Evolutionary conservation across 495 filamentous ascomycete genomes (phyloP), one percentile per base, ranked within the genome.

Genomic region (Daldinia bambusicola): DNA sequence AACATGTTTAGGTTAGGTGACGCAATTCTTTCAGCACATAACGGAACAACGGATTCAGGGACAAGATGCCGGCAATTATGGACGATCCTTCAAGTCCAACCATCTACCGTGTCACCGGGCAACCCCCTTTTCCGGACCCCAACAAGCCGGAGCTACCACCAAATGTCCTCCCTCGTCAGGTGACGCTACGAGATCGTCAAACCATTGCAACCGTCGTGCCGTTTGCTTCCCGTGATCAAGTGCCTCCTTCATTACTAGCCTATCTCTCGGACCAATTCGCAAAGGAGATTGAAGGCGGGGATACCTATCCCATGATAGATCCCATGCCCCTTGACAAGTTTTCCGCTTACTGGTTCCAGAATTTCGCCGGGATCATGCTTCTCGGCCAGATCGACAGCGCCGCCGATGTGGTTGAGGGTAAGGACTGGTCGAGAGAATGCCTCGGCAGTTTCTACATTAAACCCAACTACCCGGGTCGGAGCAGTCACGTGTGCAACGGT

Each of bases 361-460:
- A 94, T 72, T 98, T 98, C 72, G 94, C 86, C 52, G 95, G 93
- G 8, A 87, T 99, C 67, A 98, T 98, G 95, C 82, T 98, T 2
- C 85, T 97, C 13, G 95, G 95, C 14, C 88, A 91, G 67, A 88
- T 95, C 51, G 83, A 85, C 58, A 79, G 78, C 51, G 80, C 85
- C 43, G 84, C 80, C 55, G 86, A 91, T 38, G 87, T 86, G 43
- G 84, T 85, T 32, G 85, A 90, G 62, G 87, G 92, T 71, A 87
- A 87, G 64, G 91, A 97, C 77, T 99, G 95, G 95, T 84, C 89
- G 58, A 90, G 88, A 68, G 83, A 92, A 68, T 97, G 95, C 75
- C 84, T 98, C 41, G 95, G 95, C 51, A 97, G 93, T 71, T 99
- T 98, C 75, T 97, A 97, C 78, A 91, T 98, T 81, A 94, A 97